A percentile compares a stretch with the other conserved stretches of the same genome.
Conservation (phyloP, 805 yeast genomes). For the Soucietia sequanensis region DNA sequence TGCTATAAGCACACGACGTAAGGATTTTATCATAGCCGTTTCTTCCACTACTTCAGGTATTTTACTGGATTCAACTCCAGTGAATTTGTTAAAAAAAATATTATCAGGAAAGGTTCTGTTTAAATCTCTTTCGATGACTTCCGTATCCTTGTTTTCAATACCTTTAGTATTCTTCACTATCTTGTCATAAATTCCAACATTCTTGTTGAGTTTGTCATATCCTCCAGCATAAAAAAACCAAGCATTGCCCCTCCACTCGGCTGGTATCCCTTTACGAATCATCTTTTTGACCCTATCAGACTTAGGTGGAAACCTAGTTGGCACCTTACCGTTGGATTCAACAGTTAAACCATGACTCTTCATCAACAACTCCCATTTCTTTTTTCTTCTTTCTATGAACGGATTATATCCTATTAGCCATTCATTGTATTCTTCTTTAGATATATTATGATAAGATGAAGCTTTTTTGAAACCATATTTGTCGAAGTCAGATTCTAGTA, state of each 20-base stretch:
- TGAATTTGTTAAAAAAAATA: conserved; percentile 59
- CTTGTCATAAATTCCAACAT: conserved; percentile 71
- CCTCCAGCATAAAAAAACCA: conserved; percentile 97
- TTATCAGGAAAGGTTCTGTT: conserved; percentile 96
- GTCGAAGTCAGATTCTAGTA: conserved; percentile 43
- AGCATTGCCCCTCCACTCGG: conserved; percentile 95
- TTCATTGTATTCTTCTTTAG: conserved; percentile 56
- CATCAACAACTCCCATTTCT: conserved; percentile 74
- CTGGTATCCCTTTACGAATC: conserved; percentile 89
- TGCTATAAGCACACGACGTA: conserved; percentile 79
- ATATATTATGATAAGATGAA: conserved; percentile 43
- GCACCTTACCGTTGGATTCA: conserved; percentile 31
- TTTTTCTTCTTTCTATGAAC: conserved; percentile 62
- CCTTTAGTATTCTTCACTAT: conserved; percentile 58
- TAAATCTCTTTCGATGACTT: conserved; percentile 90
- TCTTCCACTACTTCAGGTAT: conserved; percentile 35
- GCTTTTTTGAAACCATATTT: conserved; percentile 85
- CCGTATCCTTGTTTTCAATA: conserved; percentile 71
- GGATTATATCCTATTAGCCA: conserved; percentile 76
- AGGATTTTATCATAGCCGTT: conserved; percentile 62
- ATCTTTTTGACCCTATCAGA: conserved; percentile 78
- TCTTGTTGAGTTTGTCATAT: conserved; percentile 62
- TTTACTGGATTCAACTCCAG: conserved; percentile 1
- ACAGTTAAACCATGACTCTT: conserved; percentile 58
- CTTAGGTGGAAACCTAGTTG: conserved; percentile 70